These are phyloP conservation scores for Ophiosphaerella korrae DNA, from an alignment of 2,329 filamentous ascomycete species.

Conservation along the genomic window DNA sequence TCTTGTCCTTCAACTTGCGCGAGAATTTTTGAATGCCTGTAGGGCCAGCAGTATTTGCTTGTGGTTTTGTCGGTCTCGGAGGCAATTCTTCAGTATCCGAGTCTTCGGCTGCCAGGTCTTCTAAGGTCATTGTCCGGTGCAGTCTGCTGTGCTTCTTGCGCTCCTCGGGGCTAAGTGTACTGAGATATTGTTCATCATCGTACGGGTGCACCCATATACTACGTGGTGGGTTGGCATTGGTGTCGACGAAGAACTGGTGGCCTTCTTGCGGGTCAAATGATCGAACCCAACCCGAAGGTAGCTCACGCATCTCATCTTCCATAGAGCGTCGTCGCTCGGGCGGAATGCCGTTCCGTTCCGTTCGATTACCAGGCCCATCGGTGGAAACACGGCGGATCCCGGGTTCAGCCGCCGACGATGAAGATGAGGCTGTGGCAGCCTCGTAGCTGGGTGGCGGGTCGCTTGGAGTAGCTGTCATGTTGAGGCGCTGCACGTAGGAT, in stretches of 20 bases:
- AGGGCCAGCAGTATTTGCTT: conserved; percentile 19
- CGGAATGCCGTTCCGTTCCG: conserved; percentile 59
- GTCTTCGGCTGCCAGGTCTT: conserved; percentile 53
- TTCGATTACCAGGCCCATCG: conserved; percentile 34
- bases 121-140: conserved; percentile 45
- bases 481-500: background rate
- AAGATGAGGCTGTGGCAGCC: conserved; percentile 31
- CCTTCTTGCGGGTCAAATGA: conserved; percentile 59
- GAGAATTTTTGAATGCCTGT: conserved; percentile 55
- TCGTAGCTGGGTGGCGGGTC: conserved; percentile 45
- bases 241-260: conserved; percentile 70
- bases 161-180: conserved; percentile 55
- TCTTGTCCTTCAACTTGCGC: conserved; percentile 63
- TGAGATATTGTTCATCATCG: conserved; percentile 62
- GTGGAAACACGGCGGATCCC: conserved; percentile 37
- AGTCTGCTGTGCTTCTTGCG: conserved; percentile 53
- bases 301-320: conserved; percentile 63
- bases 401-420: conserved; percentile 23
- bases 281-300: conserved; percentile 63
- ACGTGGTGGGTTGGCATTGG: conserved; percentile 58
- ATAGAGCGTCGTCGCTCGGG: conserved; percentile 60
- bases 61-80: conserved; percentile 13
- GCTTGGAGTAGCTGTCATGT: conserved; percentile 27
- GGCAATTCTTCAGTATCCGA: conserved; percentile 39
- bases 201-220: conserved; percentile 67